Conservation (phyloP, 495 filamentous ascomycete species). For the Daldinia bambusicola region DNA sequence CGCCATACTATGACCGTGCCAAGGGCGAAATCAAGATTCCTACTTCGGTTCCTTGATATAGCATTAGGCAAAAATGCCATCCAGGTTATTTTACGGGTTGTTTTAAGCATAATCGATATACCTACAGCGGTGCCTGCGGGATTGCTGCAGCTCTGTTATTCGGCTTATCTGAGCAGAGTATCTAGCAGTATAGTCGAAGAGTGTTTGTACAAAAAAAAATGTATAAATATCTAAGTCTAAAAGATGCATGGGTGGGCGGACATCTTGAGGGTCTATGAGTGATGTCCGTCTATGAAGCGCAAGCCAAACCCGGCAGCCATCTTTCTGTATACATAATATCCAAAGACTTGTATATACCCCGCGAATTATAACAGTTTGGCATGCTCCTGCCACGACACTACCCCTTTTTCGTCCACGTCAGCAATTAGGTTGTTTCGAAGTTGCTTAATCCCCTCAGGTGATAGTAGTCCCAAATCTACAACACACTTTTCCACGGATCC, state of each 20-base stretch:
- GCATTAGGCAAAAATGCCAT: neutral
- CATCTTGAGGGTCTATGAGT: neutral
- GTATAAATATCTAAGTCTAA: constrained; percentile 26
- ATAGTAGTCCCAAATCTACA: constrained; percentile 61
- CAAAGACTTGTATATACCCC: constrained; percentile 41
- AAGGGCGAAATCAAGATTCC: constrained; percentile 60
- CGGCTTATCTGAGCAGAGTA: constrained; percentile 5
- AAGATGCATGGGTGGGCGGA: constrained; percentile 7
- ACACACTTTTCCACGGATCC: constrained; percentile 68
- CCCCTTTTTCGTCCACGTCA: constrained; percentile 43
- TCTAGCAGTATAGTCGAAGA: neutral
- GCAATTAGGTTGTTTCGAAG: constrained; percentile 62
- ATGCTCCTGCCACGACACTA: constrained; percentile 48
- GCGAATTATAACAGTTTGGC: constrained; percentile 36
- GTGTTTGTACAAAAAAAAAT: constrained; percentile 37
- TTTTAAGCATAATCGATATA: neutral
- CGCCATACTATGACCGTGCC: constrained; percentile 59
- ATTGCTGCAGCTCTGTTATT: neutral
- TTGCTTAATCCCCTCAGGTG: constrained; percentile 58
- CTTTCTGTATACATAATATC: constrained; percentile 41
- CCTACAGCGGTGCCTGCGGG: neutral
- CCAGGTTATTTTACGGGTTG: neutral
- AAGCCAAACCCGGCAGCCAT: constrained; percentile 17
- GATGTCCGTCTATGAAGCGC: neutral
- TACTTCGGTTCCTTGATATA: constrained; percentile 52